Evolutionary conservation across 106 monocot genomes (phyloP).

Genomic region (Acorus gramineus): DNA sequence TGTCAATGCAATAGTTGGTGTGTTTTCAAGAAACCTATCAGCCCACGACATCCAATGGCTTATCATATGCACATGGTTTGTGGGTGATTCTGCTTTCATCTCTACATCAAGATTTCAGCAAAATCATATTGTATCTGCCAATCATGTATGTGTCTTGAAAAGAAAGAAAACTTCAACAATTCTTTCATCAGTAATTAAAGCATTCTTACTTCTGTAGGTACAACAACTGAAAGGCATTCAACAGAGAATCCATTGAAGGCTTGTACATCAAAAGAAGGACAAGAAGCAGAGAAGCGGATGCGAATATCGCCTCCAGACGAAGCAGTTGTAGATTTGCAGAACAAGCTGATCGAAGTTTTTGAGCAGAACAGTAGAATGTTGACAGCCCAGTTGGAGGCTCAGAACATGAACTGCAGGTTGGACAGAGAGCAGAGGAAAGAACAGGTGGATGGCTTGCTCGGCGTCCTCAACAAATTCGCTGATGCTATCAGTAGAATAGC

Average conservation of each 20-base stretch:
- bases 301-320: constrained; percentile 14
- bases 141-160: too few relatives aligned
- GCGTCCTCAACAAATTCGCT: constrained; percentile 49
- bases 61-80: too few relatives aligned
- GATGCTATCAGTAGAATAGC: constrained; percentile 67
- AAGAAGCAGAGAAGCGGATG: constrained; percentile 13
- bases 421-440: constrained; percentile 67
- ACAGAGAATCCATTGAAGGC: constrained; percentile 19
- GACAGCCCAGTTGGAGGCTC: constrained; percentile 48
- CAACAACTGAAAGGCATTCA: constrained; percentile 20
- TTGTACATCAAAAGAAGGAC: constrained; percentile 26
- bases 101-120: too few relatives aligned
- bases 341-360: constrained; percentile 35
- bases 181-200: too few relatives aligned
- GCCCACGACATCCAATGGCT: too few relatives aligned
- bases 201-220: constrained; percentile 13
- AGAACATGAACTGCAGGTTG: constrained; percentile 49
- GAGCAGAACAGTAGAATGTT: constrained; percentile 56
- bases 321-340: constrained; percentile 18
- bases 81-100: too few relatives aligned
- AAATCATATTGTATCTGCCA: too few relatives aligned
- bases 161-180: too few relatives aligned
- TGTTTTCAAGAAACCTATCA: too few relatives aligned
- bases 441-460: constrained; percentile 34
- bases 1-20: too few relatives aligned